These are phyloP conservation scores for Cryptosporidium muris DNA, from an alignment of 169 alveolate species.

Conservation along the genomic window DNA sequence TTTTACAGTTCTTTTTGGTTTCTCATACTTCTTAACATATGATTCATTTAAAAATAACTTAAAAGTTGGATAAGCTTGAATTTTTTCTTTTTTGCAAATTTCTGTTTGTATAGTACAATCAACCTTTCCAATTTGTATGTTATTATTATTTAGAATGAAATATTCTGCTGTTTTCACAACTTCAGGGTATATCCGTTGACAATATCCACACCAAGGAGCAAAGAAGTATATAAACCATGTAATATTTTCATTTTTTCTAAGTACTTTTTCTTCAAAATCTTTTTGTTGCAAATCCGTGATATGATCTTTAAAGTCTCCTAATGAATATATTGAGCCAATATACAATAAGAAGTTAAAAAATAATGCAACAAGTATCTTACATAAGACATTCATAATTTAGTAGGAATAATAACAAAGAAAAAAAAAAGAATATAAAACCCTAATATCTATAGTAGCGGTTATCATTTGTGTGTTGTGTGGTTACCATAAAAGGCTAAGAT, in stretches of 20 bases:
- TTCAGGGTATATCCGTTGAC: constrained; percentile 75
- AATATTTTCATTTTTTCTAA: constrained; percentile 75
- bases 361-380: no score
- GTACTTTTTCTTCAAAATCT: constrained; percentile 29
- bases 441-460: no score
- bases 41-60: constrained; percentile 24
- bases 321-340: no score
- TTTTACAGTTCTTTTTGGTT: constrained; percentile 33
- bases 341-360: no score
- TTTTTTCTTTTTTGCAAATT: constrained; percentile 74
- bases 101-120: constrained; percentile 80
- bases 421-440: no score
- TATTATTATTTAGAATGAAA: constrained; percentile 33
- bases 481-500: no score
- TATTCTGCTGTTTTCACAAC: constrained; percentile 54
- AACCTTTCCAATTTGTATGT: constrained; percentile 80
- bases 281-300: background rate
- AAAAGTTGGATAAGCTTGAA: constrained; percentile 55
- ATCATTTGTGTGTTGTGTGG: no score
- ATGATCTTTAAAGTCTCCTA: background rate
- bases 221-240: constrained; percentile 89
- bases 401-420: no score
- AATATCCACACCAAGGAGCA: constrained; percentile 94
- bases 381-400: no score
- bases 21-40: constrained; percentile 30